Evolutionary conservation across 257 asterid species (phyloP).

Genomic region (Rauvolfia tetraphylla): DNA sequence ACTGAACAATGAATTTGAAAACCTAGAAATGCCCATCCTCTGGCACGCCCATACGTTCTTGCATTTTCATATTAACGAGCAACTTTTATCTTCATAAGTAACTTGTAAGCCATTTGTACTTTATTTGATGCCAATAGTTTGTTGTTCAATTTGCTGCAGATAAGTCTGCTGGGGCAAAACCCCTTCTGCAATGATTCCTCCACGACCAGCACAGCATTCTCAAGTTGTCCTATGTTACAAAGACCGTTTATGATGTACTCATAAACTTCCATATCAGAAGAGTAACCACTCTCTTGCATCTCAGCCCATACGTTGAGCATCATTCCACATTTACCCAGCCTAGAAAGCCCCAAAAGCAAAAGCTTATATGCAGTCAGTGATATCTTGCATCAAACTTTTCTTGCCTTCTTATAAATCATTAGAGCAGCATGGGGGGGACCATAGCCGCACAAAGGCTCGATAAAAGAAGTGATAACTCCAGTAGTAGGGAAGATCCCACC

Average conservation of each 20-base stretch:
- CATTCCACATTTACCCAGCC: slow-evolving; percentile 87
- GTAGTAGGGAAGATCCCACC: slow-evolving; percentile 56
- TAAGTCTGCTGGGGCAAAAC: slow-evolving; percentile 61
- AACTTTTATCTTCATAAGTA: slow-evolving; percentile 54
- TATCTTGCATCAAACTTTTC: slow-evolving; percentile 61
- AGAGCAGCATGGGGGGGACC: background rate
- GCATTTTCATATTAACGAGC: slow-evolving; percentile 74
- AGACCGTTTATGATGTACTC: slow-evolving; percentile 72
- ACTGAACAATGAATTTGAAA: background rate
- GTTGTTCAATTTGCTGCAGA: slow-evolving; percentile 75
- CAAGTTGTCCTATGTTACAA: slow-evolving; percentile 80
- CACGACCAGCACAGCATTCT: slow-evolving; percentile 63
- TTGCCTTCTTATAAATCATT: slow-evolving; percentile 73
- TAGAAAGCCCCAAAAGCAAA: slow-evolving; percentile 71
- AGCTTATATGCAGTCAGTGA: slow-evolving; percentile 66
- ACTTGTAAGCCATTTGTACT: slow-evolving; percentile 71
- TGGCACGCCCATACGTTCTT: slow-evolving; percentile 70
- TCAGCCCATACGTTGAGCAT: slow-evolving; percentile 67
- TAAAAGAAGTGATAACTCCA: slow-evolving; percentile 58
- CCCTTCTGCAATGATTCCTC: slow-evolving; percentile 68
- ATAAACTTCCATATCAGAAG: slow-evolving; percentile 71
- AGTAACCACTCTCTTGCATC: slow-evolving; percentile 71
- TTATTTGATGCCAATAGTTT: slow-evolving; percentile 61
- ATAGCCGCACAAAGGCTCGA: background rate
- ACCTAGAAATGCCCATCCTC: slow-evolving; percentile 86